Percentiles rank a stretch among this genome's conserved stretches.
phyloP scores from a whole-genome alignment of 495 filamentous ascomycete species.

The Penicillium maclennaniae region DNA sequence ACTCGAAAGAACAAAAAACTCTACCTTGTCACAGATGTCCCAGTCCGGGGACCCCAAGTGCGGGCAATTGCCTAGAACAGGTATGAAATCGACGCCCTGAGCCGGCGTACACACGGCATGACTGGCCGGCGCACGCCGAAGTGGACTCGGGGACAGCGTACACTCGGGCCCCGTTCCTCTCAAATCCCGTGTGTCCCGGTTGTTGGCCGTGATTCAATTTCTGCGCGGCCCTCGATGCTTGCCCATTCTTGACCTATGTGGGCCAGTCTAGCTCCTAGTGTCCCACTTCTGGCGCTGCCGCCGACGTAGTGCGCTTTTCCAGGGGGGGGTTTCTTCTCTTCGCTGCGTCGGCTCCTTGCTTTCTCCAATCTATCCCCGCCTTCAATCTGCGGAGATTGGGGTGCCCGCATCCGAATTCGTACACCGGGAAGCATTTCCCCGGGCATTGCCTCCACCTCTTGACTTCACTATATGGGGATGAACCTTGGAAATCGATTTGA shows the following conservation, averaged over 20 bases:
- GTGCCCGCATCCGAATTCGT: conserved; percentile 5
- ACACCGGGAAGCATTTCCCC: conserved; percentile 17
- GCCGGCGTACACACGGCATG: neutral
- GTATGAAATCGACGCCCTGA: conserved; percentile 5
- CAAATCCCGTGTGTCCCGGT: neutral
- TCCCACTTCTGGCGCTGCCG: neutral
- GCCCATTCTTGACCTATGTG: neutral
- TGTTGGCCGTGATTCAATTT: neutral
- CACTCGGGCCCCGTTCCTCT: neutral
- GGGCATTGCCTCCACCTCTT: conserved; percentile 7
- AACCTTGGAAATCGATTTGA: neutral
- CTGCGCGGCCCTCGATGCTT: neutral
- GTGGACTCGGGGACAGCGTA: conserved; percentile 10
- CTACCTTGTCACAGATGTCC: neutral
- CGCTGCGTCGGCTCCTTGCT: neutral
- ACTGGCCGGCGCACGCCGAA: conserved; percentile 18
- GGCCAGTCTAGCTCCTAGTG: neutral
- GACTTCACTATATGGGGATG: conserved; percentile 1
- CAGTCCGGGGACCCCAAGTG: conserved; percentile 24
- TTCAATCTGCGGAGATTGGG: conserved; percentile 7
- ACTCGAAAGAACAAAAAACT: conserved; percentile 3
- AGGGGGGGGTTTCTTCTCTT: neutral
- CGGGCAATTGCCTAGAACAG: conserved; percentile 23
- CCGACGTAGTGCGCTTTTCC: neutral
- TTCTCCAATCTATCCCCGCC: neutral